These are phyloP conservation scores for Haplographium delicatum DNA, from an alignment of 495 filamentous ascomycete genomes.

Conservation along the genomic window DNA sequence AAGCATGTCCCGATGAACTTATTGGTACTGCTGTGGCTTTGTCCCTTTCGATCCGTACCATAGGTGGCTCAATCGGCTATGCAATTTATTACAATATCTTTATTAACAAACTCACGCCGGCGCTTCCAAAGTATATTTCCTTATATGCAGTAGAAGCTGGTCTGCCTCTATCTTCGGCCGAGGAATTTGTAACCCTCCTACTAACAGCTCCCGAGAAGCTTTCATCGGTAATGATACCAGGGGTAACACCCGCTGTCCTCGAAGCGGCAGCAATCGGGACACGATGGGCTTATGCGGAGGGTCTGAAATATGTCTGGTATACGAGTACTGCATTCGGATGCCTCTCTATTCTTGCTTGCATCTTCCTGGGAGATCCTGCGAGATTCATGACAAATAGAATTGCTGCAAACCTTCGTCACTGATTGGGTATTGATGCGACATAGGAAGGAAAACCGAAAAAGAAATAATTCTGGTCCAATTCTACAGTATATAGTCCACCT, in stretches of 20 bases:
- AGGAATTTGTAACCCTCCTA: not conserved
- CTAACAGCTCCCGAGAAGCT: not conserved
- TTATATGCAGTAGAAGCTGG: constrained; percentile 15
- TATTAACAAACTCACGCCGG: not conserved
- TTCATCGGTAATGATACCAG: not conserved
- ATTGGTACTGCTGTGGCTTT: constrained; percentile 26
- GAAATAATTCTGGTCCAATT: no score
- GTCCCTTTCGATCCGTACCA: constrained; percentile 27
- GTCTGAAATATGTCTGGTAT: constrained; percentile 26
- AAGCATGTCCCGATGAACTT: constrained; percentile 29
- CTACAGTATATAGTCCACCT: no score
- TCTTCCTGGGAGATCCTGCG: not conserved
- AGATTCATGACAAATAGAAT: not conserved
- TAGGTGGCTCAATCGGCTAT: constrained; percentile 30
- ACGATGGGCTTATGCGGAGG: constrained; percentile 18
- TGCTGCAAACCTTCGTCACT: no score
- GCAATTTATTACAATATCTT: constrained; percentile 32
- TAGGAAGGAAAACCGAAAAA: no score
- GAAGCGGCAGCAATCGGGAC: constrained; percentile 18
- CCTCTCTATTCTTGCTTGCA: not conserved
- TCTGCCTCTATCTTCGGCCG: not conserved
- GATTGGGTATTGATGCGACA: no score
- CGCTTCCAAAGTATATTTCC: constrained; percentile 17
- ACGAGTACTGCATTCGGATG: constrained; percentile 28
- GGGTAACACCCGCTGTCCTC: not conserved